Evolutionary conservation across 2,329 filamentous ascomycete species (phyloP), one percentile per base, ranked within the genome.

Genomic region (Epichloe uncinata): DNA sequence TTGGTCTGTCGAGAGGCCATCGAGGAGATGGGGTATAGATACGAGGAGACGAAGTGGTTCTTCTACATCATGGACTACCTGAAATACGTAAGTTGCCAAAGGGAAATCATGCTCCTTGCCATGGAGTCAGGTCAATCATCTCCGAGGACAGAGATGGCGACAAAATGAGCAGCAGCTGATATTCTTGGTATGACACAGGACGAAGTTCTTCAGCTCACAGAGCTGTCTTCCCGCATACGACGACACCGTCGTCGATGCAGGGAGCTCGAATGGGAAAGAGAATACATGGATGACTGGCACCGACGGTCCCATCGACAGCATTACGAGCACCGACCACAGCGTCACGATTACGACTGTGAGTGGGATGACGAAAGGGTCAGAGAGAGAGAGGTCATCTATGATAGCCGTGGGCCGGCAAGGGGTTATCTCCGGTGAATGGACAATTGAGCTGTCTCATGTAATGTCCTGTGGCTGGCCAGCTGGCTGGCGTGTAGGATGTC

Each of bases 21-120:
- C 55, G 84, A 95, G 57, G 75, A 84, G 59, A 70, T 83, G 61
- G 87, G 87, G 3, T 97, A 95, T 66, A 82, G 87, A 53, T 97
- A 83, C 61, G 88, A 96, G 63, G 90, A 97, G 73, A 93, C 87
- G 0, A 84, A 88, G 49, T 79, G 77, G 54, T 94, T 88, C 67
- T 97, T 86, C 68, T 97, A 96, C 66, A 81, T 97, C 43, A 91
- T 95, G 73, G 81, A 91, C 55, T 96, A 95, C 65, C 74, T 98
- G 48, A 59, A 77, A 69, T 89, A 93, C 63, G 90, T 95, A 74
- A 77, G 88, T 80, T 8, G 13, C 12, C 15, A 16, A 34, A 44
- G 6, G 40, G 2, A 26, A 6, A 7, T n/a, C 30, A 13, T 46
- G 30, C 16, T 47, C 36, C 11, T 15, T 42, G 11, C n/a, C 26